Percentiles rank a stretch among this genome's conserved stretches.
Evolutionary conservation across 176 grass and related monocot genomes (phyloP).

Genomic region (Carex myosuroides): DNA sequence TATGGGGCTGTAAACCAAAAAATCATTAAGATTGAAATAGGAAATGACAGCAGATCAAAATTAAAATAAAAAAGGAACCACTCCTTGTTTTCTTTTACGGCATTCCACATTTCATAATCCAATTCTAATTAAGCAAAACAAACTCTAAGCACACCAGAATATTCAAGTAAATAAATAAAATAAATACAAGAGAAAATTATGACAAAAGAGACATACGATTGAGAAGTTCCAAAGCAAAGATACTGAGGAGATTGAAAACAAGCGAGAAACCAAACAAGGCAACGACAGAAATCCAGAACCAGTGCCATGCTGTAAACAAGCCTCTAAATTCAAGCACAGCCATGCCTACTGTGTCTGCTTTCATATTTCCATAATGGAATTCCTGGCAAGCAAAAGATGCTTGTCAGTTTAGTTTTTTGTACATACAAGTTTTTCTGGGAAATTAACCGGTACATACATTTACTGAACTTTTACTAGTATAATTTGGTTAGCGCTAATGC

Average conservation of each 20-base stretch:
- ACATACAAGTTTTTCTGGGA: background rate
- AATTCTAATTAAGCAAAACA: background rate
- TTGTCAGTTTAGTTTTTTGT: background rate
- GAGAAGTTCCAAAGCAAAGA: slow-evolving; percentile 68
- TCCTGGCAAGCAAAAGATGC: slow-evolving; percentile 40
- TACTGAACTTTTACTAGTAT: background rate
- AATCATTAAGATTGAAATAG: background rate
- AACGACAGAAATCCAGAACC: slow-evolving; percentile 82
- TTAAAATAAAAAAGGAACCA: background rate
- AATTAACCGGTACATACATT: background rate
- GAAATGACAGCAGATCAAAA: slow-evolving; percentile 12
- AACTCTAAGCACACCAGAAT: background rate
- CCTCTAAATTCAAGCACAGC: slow-evolving; percentile 65
- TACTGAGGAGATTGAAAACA: slow-evolving; percentile 73
- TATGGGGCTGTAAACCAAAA: slow-evolving; percentile 59
- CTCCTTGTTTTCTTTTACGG: background rate
- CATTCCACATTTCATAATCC: background rate
- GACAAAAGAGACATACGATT: slow-evolving; percentile 43
- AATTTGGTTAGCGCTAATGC: slow-evolving; percentile 9
- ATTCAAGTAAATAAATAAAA: too few relatives aligned
- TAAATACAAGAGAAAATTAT: background rate
- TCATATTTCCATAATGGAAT: slow-evolving; percentile 39
- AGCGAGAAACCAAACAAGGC: slow-evolving; percentile 62
- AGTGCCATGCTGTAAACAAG: slow-evolving; percentile 57
- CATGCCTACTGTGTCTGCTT: slow-evolving; percentile 53